Conservation (phyloP, 2,329 filamentous ascomycete species). For the Aspergillus fructus region DNA sequence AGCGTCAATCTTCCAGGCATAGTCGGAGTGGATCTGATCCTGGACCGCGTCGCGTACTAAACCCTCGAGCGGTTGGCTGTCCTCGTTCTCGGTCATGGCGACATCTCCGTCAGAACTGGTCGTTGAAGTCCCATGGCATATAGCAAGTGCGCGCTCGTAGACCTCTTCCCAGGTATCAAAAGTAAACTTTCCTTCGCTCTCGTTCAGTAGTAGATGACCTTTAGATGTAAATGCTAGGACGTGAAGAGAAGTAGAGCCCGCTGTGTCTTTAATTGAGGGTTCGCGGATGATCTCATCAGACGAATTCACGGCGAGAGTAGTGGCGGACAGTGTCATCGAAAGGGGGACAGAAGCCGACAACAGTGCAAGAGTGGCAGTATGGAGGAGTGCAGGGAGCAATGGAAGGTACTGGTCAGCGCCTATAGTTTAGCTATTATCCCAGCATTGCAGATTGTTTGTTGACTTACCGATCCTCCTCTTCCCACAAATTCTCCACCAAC, state of each 20-base stretch:
- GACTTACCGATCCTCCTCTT: slow-evolving; percentile 40
- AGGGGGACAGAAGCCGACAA: slow-evolving; percentile 81
- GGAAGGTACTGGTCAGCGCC: slow-evolving; percentile 64
- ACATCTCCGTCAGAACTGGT: slow-evolving; percentile 44
- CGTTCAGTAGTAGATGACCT: slow-evolving; percentile 70
- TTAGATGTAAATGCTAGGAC: slow-evolving; percentile 79
- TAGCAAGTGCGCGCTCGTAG: slow-evolving; percentile 61
- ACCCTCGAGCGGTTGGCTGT: slow-evolving; percentile 50
- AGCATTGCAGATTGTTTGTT: neutral
- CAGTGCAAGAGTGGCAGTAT: slow-evolving; percentile 74
- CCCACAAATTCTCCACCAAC: slow-evolving; percentile 34
- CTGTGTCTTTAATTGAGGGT: slow-evolving; percentile 63
- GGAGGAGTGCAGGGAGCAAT: slow-evolving; percentile 77
- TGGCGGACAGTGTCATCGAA: slow-evolving; percentile 67
- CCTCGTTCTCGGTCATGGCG: slow-evolving; percentile 42
- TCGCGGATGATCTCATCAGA: slow-evolving; percentile 51
- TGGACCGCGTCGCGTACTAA: slow-evolving; percentile 65
- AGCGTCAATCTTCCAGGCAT: slow-evolving; percentile 39
- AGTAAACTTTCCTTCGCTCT: slow-evolving; percentile 79
- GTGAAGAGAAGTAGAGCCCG: slow-evolving; percentile 69
- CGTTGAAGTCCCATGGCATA: slow-evolving; percentile 58
- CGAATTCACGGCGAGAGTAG: slow-evolving; percentile 59
- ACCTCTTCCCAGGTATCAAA: slow-evolving; percentile 73
- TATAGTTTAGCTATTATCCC: slow-evolving; percentile 11
- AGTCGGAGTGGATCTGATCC: slow-evolving; percentile 49